phyloP scores from a whole-genome alignment of 179 eudicot genomes.

The Spergularia azorica region DNA sequence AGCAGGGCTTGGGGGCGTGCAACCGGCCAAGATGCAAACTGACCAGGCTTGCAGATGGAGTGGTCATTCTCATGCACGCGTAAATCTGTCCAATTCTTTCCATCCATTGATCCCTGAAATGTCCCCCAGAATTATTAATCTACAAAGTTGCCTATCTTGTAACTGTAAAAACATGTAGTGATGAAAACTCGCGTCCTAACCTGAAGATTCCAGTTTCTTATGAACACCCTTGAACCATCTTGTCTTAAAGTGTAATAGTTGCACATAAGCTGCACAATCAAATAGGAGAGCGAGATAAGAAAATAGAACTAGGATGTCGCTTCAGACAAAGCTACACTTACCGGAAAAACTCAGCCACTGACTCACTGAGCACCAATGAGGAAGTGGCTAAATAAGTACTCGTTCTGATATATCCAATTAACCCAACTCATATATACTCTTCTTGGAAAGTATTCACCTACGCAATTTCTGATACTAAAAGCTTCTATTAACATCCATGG shows the following conservation, averaged over 20 bases:
- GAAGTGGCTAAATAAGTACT: background rate
- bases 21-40: slow-evolving; percentile 87
- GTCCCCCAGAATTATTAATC: background rate
- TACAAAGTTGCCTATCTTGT: background rate
- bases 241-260: slow-evolving; percentile 91
- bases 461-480: no score
- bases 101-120: slow-evolving; percentile 84
- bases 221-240: slow-evolving; percentile 83
- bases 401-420: background rate
- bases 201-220: slow-evolving; percentile 87
- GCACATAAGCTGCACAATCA: slow-evolving; percentile 85
- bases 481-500: no score
- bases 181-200: slow-evolving; percentile 31
- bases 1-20: slow-evolving; percentile 69
- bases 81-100: slow-evolving; percentile 74
- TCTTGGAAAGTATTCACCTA: no score
- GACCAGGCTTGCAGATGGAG: slow-evolving; percentile 82
- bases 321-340: no score
- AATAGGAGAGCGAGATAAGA: slow-evolving; percentile 9
- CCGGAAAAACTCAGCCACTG: no score
- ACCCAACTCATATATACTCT: no score
- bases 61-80: slow-evolving; percentile 84
- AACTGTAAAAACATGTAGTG: background rate
- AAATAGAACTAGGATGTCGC: background rate
- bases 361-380: background rate